Percentiles rank a stretch among this genome's conserved stretches.
Evolutionary conservation across 1,284 basidiomycete species (phyloP).

Genomic region (Porodaedalea pini): DNA sequence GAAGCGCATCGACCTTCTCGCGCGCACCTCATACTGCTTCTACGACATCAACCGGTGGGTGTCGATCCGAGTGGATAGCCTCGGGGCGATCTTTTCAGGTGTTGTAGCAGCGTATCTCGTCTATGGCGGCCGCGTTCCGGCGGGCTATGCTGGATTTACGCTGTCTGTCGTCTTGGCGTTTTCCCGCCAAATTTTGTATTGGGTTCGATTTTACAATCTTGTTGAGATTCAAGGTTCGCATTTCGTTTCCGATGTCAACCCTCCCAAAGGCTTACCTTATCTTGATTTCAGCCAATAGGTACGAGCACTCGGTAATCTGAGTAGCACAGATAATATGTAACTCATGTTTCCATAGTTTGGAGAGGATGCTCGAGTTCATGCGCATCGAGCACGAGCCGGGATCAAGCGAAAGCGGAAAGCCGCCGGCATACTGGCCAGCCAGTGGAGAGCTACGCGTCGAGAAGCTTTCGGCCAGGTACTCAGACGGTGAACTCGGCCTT

Average conservation of each 20-base stretch:
- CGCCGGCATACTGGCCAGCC: conserved; percentile 42
- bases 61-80: conserved; percentile 19
- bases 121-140: conserved; percentile 17
- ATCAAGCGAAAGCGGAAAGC: conserved; percentile 20
- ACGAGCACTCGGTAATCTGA: background rate
- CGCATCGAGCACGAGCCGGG: conserved; percentile 40
- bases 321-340: too few species aligned
- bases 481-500: conserved; percentile 11
- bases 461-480: conserved; percentile 27
- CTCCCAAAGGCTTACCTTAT: background rate
- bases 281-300: conserved; percentile 17
- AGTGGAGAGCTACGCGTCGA: conserved; percentile 39
- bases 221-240: conserved; percentile 22
- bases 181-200: conserved; percentile 16
- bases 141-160: conserved; percentile 22
- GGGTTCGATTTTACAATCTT: conserved; percentile 23
- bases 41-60: conserved; percentile 27
- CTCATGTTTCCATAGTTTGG: conserved; percentile 29
- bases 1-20: conserved; percentile 23
- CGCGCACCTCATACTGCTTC: conserved; percentile 22
- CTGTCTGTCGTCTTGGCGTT: conserved; percentile 19
- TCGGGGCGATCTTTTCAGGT: conserved; percentile 23
- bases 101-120: conserved; percentile 22
- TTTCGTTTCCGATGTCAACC: background rate
- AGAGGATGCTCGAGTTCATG: conserved; percentile 42